Conservation (phyloP, 208 protist species). For the Leishmania arabica region DNA sequence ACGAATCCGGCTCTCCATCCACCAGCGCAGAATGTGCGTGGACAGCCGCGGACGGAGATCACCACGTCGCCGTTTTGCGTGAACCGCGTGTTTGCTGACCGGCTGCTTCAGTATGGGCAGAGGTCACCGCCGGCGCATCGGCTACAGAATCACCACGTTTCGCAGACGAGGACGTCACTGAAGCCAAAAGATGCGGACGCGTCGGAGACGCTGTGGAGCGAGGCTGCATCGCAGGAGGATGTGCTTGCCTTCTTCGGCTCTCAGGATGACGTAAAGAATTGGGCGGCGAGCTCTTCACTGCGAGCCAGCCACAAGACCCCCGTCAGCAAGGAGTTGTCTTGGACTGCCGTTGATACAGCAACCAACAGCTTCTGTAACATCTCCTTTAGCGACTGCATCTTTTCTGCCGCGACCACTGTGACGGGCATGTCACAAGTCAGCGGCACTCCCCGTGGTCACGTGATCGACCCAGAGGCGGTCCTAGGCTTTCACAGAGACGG, state of each 20-base stretch:
- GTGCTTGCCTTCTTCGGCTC: conserved; percentile 29
- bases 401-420: background rate
- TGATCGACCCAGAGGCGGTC: conserved; percentile 27
- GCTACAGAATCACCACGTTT: background rate
- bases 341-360: conserved; percentile 5
- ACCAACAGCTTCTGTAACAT: conserved; percentile 33
- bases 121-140: background rate
- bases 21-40: background rate
- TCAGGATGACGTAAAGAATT: background rate
- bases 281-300: background rate
- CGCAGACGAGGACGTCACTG: background rate
- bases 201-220: conserved; percentile 14
- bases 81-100: conserved; percentile 15
- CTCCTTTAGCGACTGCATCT: conserved; percentile 24
- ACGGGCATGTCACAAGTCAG: background rate
- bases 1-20: conserved; percentile 12
- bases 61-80: conserved; percentile 27
- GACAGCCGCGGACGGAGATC: background rate
- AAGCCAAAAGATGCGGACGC: background rate
- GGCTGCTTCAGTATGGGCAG: conserved; percentile 20
- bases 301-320: background rate
- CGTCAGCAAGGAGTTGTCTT: conserved; percentile 16
- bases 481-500: conserved; percentile 29
- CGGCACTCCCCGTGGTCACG: conserved; percentile 7
- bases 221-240: conserved; percentile 21